phyloP scores from a whole-genome alignment of 371 early-diverging fungal species.

The Mucor ambiguus region DNA sequence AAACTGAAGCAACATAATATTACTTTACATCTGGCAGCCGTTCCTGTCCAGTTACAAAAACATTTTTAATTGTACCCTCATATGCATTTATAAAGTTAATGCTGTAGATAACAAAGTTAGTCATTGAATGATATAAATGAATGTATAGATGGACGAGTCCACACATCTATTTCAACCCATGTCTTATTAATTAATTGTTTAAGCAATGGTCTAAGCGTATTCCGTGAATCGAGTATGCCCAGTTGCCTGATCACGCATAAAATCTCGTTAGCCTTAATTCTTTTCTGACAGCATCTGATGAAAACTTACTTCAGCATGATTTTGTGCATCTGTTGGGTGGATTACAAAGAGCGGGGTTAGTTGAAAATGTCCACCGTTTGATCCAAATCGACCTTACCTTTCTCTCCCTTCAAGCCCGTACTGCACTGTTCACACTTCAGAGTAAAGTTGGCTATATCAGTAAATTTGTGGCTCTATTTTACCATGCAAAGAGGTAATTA shows the following conservation, averaged over 20 bases:
- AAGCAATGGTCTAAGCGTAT: conserved; percentile 16
- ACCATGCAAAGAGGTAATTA: not conserved
- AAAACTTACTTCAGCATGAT: conserved; percentile 30
- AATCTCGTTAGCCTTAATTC: not conserved
- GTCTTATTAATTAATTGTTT: too few species aligned
- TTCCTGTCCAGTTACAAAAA: too few species aligned
- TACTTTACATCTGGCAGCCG: too few species aligned
- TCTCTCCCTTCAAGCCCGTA: conserved; percentile 58
- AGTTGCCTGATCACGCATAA: conserved; percentile 16
- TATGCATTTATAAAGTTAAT: too few species aligned
- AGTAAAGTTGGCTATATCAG: conserved; percentile 62
- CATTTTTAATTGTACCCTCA: too few species aligned
- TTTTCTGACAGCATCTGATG: not conserved
- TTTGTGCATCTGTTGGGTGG: conserved; percentile 28
- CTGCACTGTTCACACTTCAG: conserved; percentile 56
- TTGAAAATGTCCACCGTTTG: not conserved
- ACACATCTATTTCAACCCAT: too few species aligned
- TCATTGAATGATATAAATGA: too few species aligned
- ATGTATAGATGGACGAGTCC: too few species aligned
- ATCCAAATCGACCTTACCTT: conserved; percentile 39
- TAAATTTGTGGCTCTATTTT: conserved; percentile 56
- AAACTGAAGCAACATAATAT: too few species aligned
- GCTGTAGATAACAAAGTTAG: too few species aligned
- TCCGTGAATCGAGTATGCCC: conserved; percentile 38
- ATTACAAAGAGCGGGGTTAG: not conserved